A percentile compares a stretch with the other conserved stretches of the same genome.
phyloP scores from a whole-genome alignment of 2,329 filamentous ascomycete genomes.

The Exophiala aquamarina region DNA sequence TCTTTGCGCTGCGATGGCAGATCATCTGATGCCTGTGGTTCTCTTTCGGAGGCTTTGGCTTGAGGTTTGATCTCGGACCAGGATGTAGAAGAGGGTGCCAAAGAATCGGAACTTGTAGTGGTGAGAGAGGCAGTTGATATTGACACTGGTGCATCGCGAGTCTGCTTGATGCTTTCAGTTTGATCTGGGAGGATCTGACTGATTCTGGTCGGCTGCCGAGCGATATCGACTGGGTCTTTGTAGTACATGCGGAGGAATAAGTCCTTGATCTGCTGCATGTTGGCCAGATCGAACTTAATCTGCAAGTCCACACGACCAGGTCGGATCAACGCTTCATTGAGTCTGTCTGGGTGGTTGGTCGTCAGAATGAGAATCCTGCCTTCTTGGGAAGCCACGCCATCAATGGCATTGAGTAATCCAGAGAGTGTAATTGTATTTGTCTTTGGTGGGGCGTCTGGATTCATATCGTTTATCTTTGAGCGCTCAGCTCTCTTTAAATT shows the following conservation, averaged over 20 bases:
- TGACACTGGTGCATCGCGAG: not conserved
- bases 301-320: conserved; percentile 71
- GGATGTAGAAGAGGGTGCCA: too few relatives aligned
- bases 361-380: conserved; percentile 82
- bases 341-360: conserved; percentile 70
- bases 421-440: conserved; percentile 63
- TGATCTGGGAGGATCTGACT: conserved; percentile 6
- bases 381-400: conserved; percentile 77
- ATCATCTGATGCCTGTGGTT: too few relatives aligned
- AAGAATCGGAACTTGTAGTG: too few relatives aligned
- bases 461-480: not conserved
- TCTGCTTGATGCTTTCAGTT: too few relatives aligned
- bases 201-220: conserved; percentile 9
- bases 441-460: not conserved
- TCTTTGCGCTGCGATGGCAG: not conserved
- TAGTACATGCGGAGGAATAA: conserved; percentile 33
- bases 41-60: too few relatives aligned
- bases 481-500: conserved; percentile 6
- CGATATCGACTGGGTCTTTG: conserved; percentile 10
- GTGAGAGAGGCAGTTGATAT: not conserved
- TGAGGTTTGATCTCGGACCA: too few relatives aligned
- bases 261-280: conserved; percentile 27
- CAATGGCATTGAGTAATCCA: conserved; percentile 77
- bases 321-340: conserved; percentile 71
- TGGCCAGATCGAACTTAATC: conserved; percentile 53